Base-by-base conservation (phyloP, 164 flowering plant species). In the Malania oleifera region DNA sequence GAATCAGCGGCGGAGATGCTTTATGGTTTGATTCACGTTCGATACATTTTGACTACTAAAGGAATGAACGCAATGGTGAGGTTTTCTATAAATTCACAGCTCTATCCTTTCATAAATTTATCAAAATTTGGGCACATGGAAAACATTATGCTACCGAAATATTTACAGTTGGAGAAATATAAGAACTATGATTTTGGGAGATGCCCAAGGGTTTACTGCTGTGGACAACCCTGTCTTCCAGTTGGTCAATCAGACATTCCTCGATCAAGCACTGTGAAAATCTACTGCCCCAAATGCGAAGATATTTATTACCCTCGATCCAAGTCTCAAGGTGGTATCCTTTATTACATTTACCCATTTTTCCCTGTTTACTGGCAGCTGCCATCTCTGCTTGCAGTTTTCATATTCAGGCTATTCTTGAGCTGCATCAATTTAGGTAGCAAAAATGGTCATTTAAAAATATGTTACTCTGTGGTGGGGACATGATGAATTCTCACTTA, bases 1-100 rank as follows among this genome's bases (percentile, higher is more conserved):
- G 95, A 87, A 71, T 87, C 95, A 41, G 93, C 89, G 15, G 93
- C 89, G n/a, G 93, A 86, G 79, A 83, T 86, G 89, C 73, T 86
- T 12, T 84, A 87, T 74, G 95, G 95, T 49, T 72, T 87, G 29
- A 84, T 87, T 61, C 95, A 87, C 77, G 85, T 77, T 20, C 77
- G 95, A 26, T 87, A 87, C 67, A 78, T 87, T 46, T 70, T 87
- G 72, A 84, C 95, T 44, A 80, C 76, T 78, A 84, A 87, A 67
- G 95, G 95, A 60, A 75, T 87, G 88, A 66, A 81, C 54, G 95
- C 88, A n/a, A 84, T 87, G 95, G 95, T 84, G 59, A 71, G 80
- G 31, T 54, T 41, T 31, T 73, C 41, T 29, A 26, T 46, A 12
- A 11, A 12, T 8, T 18, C 1, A 19, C n/a, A 52, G 0, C 28